Base-by-base conservation (phyloP, 768 basidiomycete species). In the Arthromyces matolae region DNA sequence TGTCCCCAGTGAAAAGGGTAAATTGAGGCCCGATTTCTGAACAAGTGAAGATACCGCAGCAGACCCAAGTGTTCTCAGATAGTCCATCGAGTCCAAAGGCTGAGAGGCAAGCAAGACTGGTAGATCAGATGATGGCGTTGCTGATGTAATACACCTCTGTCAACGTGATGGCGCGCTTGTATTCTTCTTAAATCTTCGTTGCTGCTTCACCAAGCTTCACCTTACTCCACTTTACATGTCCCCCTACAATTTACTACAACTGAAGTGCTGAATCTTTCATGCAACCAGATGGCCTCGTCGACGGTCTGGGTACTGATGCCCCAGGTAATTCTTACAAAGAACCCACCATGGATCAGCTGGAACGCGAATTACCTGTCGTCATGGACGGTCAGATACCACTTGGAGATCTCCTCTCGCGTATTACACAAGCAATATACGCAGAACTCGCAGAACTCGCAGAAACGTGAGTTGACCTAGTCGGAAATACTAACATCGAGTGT, bases 41-140 rank as follows among this genome's bases (percentile, higher is more conserved):
- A 97, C 89, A n/a, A 96, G 77, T 7, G 84, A 82, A 32, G 88
- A 93, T 35, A 89, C 93, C 6, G 93, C 93, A 36, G 83, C 89
- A 45, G 86, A 88, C 28, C 91, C 90, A 13, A 93, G 74, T 25
- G 73, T 89, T 56, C 88, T 77, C 49, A 93, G 68, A 60, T 90
- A 89, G 55, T 93, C 90, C 90, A 93, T 92, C 29, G 32, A 40
- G 29, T 33, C 19, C 41, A 28, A 32, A 49, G 27, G 23, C 31
- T 35, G 32, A 3, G 41, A 24, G 16, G 28, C 10, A 28, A 8
- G 34, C 16, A 44, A 23, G 25, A 16, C 12, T 35, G 13, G 8
- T 34, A 35, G 22, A 27, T 18, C 45, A 42, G 23, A 18, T 20
- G 45, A 45, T 52, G 51, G 51, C 51, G 37, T 41, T 53, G 51